Percentiles rank a stretch among this genome's conserved stretches.
Evolutionary conservation across 345 rosid genomes (phyloP).

Genomic region (Draba incana): DNA sequence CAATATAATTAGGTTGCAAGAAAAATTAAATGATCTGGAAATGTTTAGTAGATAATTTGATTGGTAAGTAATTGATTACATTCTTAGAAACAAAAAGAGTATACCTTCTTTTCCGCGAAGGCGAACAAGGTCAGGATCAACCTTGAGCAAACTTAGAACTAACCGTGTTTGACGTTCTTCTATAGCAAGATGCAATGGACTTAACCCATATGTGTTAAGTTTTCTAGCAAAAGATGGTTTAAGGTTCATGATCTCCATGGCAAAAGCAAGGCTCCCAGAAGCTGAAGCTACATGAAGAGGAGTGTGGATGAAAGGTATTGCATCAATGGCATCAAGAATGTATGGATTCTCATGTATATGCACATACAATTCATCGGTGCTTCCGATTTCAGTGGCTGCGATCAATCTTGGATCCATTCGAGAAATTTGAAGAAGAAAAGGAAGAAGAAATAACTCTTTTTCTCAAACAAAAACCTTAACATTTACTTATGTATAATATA

Average conservation of each 20-base stretch:
- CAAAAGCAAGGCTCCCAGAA: constrained; percentile 38
- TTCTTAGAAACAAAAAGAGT: no score
- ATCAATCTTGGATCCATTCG: constrained; percentile 40
- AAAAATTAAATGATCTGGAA: no score
- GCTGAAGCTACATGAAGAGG: constrained; percentile 46
- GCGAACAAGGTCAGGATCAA: constrained; percentile 33
- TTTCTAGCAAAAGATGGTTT: constrained; percentile 49
- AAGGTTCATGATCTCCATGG: constrained; percentile 43
- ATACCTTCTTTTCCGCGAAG: constrained; percentile 36
- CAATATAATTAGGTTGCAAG: no score
- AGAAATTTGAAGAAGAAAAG: constrained; percentile 3
- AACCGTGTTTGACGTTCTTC: constrained; percentile 19
- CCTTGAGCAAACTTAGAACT: constrained; percentile 16
- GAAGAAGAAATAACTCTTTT: neutral
- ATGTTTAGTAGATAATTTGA: no score
- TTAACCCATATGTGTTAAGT: constrained; percentile 39
- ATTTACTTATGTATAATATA: neutral
- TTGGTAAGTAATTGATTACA: no score
- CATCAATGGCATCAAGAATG: constrained; percentile 36
- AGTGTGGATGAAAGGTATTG: constrained; percentile 45
- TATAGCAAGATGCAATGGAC: constrained; percentile 46
- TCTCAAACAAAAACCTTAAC: neutral
- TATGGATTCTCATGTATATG: constrained; percentile 30
- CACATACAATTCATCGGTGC: constrained; percentile 37
- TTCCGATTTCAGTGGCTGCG: constrained; percentile 10